Conservation (phyloP, 129 eudicot species). For the Helichrysum umbraculigerum region DNA sequence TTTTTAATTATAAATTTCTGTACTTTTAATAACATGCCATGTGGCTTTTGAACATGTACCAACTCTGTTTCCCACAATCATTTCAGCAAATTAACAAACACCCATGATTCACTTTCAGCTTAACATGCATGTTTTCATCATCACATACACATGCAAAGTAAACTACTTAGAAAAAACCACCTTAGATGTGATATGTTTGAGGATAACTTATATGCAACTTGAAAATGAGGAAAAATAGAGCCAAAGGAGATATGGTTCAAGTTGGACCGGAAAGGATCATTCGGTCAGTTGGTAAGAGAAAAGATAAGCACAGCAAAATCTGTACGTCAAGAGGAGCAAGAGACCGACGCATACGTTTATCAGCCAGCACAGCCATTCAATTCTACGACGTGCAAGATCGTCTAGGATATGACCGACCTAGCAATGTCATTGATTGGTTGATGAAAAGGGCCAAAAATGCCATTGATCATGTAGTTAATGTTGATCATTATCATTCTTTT, state of each 20-base stretch:
- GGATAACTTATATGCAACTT: neutral
- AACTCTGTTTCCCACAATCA: conserved; percentile 20
- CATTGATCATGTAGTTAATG: neutral
- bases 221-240: conserved; percentile 7
- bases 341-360: neutral
- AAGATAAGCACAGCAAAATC: neutral
- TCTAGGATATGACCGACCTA: neutral
- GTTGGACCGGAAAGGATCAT: neutral
- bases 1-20: too few species aligned
- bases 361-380: neutral
- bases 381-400: conserved; percentile 1
- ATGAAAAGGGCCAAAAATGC: neutral
- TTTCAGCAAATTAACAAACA: conserved; percentile 16
- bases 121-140: conserved; percentile 13
- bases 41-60: conserved; percentile 17
- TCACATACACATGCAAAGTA: conserved; percentile 12
- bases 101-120: neutral
- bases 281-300: neutral
- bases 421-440: neutral
- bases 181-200: neutral
- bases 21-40: neutral
- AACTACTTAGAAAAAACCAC: neutral
- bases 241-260: neutral
- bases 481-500: neutral
- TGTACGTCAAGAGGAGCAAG: neutral